These are phyloP conservation scores for Scutellaria barbata DNA, from an alignment of 257 asterid genomes.

Conservation along the genomic window DNA sequence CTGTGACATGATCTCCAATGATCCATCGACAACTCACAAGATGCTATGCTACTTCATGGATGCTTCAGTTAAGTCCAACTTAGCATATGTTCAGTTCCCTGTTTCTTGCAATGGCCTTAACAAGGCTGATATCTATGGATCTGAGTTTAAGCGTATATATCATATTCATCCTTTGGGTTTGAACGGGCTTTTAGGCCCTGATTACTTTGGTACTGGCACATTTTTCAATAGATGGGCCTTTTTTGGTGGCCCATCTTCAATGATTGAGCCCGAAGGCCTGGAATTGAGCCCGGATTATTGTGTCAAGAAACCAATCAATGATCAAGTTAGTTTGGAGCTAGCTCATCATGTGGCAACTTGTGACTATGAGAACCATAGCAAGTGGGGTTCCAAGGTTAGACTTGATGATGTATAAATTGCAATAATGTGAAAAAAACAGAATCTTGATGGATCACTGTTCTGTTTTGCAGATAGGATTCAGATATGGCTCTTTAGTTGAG, in stretches of 20 bases:
- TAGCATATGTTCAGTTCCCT: constrained; percentile 76
- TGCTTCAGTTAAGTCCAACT: constrained; percentile 32
- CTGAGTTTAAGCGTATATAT: constrained; percentile 43
- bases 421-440: neutral
- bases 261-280: constrained; percentile 44
- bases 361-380: constrained; percentile 53
- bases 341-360: constrained; percentile 65
- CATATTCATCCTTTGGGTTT: constrained; percentile 53
- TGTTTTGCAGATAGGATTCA: constrained; percentile 63
- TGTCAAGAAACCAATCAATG: constrained; percentile 39
- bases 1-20: constrained; percentile 90
- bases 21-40: constrained; percentile 59
- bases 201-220: constrained; percentile 55
- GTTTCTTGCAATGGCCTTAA: constrained; percentile 52
- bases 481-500: constrained; percentile 81
- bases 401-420: neutral
- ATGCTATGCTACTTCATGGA: constrained; percentile 63
- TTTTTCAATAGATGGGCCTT: constrained; percentile 59
- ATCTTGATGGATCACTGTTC: too few species aligned
- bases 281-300: constrained; percentile 45
- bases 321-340: constrained; percentile 36
- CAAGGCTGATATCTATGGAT: constrained; percentile 61
- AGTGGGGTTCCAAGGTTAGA: constrained; percentile 70
- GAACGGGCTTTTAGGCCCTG: constrained; percentile 60
- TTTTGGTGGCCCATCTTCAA: constrained; percentile 47